Base-by-base conservation (phyloP, 306 rosid species). In the Crotalaria pallida region DNA sequence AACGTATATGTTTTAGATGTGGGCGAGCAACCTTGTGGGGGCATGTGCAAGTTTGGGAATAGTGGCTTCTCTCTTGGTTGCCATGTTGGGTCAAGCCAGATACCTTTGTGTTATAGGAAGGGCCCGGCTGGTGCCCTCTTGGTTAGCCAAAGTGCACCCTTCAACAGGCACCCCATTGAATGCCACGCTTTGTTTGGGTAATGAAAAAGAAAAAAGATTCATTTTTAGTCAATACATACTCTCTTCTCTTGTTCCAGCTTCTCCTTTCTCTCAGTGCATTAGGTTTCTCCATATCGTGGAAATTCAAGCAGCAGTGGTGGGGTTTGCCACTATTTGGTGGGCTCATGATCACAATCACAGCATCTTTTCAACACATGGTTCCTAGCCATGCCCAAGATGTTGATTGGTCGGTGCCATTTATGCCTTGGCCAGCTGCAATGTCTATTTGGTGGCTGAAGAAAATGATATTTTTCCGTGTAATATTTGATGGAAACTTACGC, bases 1-100 rank as follows among this genome's bases (percentile, higher is more conserved):
- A n/a, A n/a, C n/a, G n/a, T n/a, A n/a, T n/a, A n/a, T n/a, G n/a
- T n/a, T n/a, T n/a, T n/a, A n/a, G 97, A 70, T 65, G 9, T 93
- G 98, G 98, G 97, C 89, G 10, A 82, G 96, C 79, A 90, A 90
- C 68, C 56, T 88, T 59, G 91, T 93, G 17, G 98, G 96, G 40
- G 98, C 77, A 26, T 96, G 96, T 17, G 97, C 96, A 74, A 85
- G 91, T 72, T 75, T 87, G 71, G 87, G 86, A 0, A 78, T 78
- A 43, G 82, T 93, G 67, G 96, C 98, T 64, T 93, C 98, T 70
- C 88, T 93, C 3, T 59, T 93, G 65, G 97, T 93, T 10, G 96
- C 97, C 3, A 90, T 90, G 97, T 77, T 88, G 83, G 97, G 98
- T 34, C 98, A 93, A 81, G 98, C 98, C 0, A 84, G 98, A 74